Conservation (phyloP, 1,284 basidiomycete species). For the Trametes hirsuta region DNA sequence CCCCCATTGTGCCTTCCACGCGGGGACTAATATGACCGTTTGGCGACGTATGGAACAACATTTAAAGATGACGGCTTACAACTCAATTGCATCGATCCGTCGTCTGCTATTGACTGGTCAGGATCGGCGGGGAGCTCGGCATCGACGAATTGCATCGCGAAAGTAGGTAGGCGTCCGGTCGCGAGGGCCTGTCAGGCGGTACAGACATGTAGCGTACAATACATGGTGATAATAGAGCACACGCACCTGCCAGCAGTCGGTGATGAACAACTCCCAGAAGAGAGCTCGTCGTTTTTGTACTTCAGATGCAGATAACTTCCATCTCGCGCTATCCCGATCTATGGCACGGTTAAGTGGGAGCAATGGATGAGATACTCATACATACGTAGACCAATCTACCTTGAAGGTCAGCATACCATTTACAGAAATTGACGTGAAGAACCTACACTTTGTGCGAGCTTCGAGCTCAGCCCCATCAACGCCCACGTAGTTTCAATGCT, state of each 20-base stretch:
- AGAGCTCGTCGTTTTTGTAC: conserved; percentile 46
- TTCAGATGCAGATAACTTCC: conserved; percentile 41
- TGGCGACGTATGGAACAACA: background rate
- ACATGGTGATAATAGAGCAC: background rate
- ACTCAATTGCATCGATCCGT: conserved; percentile 32
- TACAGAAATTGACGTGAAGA: too few relatives aligned
- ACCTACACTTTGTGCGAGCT: conserved; percentile 41
- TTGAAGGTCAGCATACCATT: background rate
- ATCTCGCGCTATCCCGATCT: conserved; percentile 49
- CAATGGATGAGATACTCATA: background rate
- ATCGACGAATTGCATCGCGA: conserved; percentile 36
- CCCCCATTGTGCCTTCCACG: conserved; percentile 75
- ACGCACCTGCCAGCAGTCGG: conserved; percentile 37
- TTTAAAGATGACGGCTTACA: conserved; percentile 25
- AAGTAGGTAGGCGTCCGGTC: conserved; percentile 33
- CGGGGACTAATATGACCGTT: conserved; percentile 52
- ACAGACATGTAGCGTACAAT: background rate
- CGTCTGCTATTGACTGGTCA: conserved; percentile 31
- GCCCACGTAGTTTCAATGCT: conserved; percentile 41
- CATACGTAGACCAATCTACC: conserved; percentile 37
- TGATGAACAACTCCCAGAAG: conserved; percentile 52
- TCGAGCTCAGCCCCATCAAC: conserved; percentile 38
- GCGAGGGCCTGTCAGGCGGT: conserved; percentile 29
- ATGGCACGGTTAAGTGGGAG: background rate
- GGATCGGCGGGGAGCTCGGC: conserved; percentile 35